phyloP scores from a whole-genome alignment of 2,329 filamentous ascomycete species.

The Scedosporium minutisporum region DNA sequence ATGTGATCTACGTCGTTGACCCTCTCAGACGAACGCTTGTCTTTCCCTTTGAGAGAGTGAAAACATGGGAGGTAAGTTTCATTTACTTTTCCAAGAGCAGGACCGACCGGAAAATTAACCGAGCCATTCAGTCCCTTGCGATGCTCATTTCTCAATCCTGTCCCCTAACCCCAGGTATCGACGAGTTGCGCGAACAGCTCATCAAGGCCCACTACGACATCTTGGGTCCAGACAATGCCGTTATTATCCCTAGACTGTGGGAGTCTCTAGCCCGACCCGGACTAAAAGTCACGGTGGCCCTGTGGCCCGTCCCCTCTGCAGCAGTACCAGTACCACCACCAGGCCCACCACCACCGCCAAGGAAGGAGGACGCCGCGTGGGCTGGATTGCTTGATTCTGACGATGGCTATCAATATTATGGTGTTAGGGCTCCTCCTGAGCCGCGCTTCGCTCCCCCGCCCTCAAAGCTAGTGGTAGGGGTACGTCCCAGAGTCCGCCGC shows the following conservation, averaged over 20 bases:
- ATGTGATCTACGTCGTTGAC: neutral
- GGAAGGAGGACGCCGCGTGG: neutral
- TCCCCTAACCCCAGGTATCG: neutral
- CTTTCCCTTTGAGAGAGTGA: neutral
- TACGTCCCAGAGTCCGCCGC: no score
- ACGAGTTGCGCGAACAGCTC: neutral
- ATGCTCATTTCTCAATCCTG: neutral
- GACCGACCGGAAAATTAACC: neutral
- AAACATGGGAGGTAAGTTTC: neutral
- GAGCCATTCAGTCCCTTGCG: neutral
- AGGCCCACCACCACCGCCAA: neutral
- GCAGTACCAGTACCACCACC: no score
- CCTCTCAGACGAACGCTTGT: neutral
- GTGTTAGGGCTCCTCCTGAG: no score
- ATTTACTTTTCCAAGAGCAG: neutral
- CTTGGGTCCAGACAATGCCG: neutral
- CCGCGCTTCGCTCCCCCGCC: no score
- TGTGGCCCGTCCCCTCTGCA: neutral
- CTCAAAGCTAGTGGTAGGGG: no score
- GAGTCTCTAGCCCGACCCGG: neutral
- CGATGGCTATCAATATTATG: no score
- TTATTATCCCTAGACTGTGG: neutral
- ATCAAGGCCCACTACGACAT: neutral
- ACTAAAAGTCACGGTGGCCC: neutral
- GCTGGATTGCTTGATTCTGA: no score